phyloP scores from a whole-genome alignment of 2,329 filamentous ascomycete genomes.

The Claviceps monticola region DNA sequence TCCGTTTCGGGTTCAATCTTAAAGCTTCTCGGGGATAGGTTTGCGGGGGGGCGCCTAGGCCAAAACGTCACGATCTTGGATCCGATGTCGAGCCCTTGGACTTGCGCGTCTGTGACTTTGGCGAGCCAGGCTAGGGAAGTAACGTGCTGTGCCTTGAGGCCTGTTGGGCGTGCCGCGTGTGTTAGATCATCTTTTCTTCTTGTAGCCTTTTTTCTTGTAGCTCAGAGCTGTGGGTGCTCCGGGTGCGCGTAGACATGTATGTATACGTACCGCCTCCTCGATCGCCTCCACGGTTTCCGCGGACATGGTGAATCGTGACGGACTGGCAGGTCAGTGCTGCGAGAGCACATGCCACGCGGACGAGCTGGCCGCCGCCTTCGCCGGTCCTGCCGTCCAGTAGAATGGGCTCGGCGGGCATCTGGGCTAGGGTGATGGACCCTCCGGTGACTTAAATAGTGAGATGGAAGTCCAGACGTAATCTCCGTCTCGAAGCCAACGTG shows the following conservation, averaged over 20 bases:
- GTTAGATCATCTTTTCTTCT: not conserved
- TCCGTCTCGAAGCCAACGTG: not conserved
- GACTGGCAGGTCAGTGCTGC: slow-evolving; percentile 40
- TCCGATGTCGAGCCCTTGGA: slow-evolving; percentile 36
- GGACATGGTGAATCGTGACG: slow-evolving; percentile 38
- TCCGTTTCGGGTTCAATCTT: slow-evolving; percentile 33
- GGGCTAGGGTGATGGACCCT: not conserved
- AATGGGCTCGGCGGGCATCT: slow-evolving; percentile 15
- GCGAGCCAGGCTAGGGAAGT: slow-evolving; percentile 41
- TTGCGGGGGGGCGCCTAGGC: slow-evolving; percentile 25
- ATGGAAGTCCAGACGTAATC: not conserved
- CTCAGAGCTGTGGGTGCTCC: not conserved
- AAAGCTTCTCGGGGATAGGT: slow-evolving; percentile 28
- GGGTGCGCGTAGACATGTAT: not conserved
- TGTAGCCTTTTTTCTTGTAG: not conserved
- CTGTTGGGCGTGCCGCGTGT: slow-evolving; percentile 17
- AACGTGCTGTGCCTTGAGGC: slow-evolving; percentile 47
- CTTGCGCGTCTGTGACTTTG: slow-evolving; percentile 34
- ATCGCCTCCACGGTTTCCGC: slow-evolving; percentile 34
- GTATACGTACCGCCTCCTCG: slow-evolving; percentile 15
- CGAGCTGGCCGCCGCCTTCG: slow-evolving; percentile 48
- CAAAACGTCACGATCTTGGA: slow-evolving; percentile 35
- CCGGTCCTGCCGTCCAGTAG: slow-evolving; percentile 42
- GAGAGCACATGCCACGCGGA: slow-evolving; percentile 41
- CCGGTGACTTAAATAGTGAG: not conserved